A percentile compares a stretch with the other conserved stretches of the same genome.
Evolutionary conservation across 352 stramenopile genomes (phyloP).

Genomic region (Globisporangium recalcitrans): DNA sequence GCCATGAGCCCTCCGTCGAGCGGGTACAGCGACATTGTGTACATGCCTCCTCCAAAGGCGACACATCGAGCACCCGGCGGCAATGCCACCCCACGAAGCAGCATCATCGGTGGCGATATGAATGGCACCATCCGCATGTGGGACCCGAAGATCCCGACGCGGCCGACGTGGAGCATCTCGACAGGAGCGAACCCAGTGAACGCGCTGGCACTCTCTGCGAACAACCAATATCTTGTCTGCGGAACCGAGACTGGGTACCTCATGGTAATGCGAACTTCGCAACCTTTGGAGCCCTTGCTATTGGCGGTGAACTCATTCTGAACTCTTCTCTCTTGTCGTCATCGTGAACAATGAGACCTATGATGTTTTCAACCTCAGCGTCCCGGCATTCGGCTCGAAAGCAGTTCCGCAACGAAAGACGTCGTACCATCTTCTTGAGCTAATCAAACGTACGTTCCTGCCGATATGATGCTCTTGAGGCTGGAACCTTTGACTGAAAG

Average conservation of each 20-base stretch:
- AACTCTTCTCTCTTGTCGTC: too few species aligned
- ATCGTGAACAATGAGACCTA: too few species aligned
- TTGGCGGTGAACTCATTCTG: too few species aligned
- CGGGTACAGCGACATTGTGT: constrained; percentile 78
- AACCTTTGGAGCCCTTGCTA: not conserved
- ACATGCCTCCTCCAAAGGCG: constrained; percentile 19
- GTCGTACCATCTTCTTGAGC: constrained; percentile 36
- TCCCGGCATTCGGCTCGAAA: constrained; percentile 64
- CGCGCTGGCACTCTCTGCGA: constrained; percentile 34
- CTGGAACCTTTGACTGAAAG: too few species aligned
- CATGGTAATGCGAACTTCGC: constrained; percentile 25
- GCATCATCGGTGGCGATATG: constrained; percentile 54
- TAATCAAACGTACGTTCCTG: constrained; percentile 39
- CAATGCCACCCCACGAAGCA: constrained; percentile 17
- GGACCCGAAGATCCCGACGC: constrained; percentile 47
- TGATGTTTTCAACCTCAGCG: constrained; percentile 53
- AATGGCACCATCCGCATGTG: constrained; percentile 65
- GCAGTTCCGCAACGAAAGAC: constrained; percentile 45
- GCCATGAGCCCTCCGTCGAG: constrained; percentile 60
- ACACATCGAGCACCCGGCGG: not conserved
- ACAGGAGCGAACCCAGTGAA: constrained; percentile 47
- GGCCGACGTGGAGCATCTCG: constrained; percentile 50
- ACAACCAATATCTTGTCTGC: constrained; percentile 50
- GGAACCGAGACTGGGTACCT: constrained; percentile 54
- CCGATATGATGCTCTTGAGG: not conserved